Percentiles rank a stretch among this genome's conserved stretches.
Conservation (phyloP, 176 grass and related monocot genomes). For the Cenchrus fungigraminus region DNA sequence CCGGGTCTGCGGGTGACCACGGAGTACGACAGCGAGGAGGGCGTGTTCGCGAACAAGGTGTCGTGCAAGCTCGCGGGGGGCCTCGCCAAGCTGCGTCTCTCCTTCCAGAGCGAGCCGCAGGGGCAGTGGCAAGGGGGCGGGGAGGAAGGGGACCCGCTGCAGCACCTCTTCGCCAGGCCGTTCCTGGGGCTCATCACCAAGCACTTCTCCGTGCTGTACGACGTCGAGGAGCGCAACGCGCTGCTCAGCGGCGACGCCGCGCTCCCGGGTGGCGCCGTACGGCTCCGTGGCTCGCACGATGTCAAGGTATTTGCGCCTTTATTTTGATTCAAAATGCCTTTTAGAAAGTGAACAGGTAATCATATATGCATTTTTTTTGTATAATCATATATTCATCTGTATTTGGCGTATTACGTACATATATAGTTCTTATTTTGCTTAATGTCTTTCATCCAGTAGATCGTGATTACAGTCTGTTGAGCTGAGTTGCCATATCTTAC, state of each 20-base stretch:
- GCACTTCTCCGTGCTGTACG: slow-evolving; percentile 70
- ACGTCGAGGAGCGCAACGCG: slow-evolving; percentile 71
- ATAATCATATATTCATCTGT: neutral
- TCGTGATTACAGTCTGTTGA: neutral
- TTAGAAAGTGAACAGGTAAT: neutral
- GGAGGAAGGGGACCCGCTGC: slow-evolving; percentile 17
- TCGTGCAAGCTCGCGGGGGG: slow-evolving; percentile 85
- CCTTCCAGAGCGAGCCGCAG: slow-evolving; percentile 76
- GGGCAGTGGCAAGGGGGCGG: slow-evolving; percentile 13
- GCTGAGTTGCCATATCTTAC: neutral
- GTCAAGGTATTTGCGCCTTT: slow-evolving; percentile 58
- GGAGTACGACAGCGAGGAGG: slow-evolving; percentile 82
- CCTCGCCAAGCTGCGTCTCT: slow-evolving; percentile 88
- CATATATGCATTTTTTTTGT: neutral
- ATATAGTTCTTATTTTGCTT: neutral
- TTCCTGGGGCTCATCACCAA: slow-evolving; percentile 67
- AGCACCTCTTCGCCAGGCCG: slow-evolving; percentile 55
- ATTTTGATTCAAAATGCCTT: neutral
- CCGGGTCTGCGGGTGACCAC: slow-evolving; percentile 70
- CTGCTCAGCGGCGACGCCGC: slow-evolving; percentile 66
- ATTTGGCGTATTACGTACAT: neutral
- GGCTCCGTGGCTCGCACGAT: slow-evolving; percentile 72
- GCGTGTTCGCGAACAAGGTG: slow-evolving; percentile 78
- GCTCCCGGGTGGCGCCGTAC: slow-evolving; percentile 57
- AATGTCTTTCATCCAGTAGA: neutral